phyloP scores from a whole-genome alignment of 768 basidiomycete species.

The Cyathus striatus region DNA sequence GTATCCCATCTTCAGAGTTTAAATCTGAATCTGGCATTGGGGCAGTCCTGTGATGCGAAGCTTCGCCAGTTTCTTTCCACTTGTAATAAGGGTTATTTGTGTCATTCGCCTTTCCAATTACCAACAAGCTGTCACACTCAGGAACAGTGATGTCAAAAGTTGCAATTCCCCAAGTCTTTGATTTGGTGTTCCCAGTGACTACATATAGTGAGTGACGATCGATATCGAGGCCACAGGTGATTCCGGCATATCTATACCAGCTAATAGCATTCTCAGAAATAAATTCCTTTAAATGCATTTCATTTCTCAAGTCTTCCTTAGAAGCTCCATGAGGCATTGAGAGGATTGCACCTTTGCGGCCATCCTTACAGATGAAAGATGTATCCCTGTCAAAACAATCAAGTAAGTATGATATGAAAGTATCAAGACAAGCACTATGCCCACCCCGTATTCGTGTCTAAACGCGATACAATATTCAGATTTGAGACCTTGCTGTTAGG shows the following conservation, averaged over 20 bases:
- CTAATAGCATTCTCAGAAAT: background rate
- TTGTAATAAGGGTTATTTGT: background rate
- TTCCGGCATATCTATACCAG: constrained; percentile 1
- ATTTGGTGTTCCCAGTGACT: constrained; percentile 6
- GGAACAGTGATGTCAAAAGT: constrained; percentile 2
- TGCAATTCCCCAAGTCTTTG: constrained; percentile 4
- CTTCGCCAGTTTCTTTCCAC: background rate
- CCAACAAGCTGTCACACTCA: background rate
- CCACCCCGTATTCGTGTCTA: background rate
- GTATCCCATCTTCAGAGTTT: background rate
- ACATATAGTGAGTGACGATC: constrained; percentile 2
- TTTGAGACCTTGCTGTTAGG: background rate
- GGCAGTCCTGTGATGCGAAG: background rate
- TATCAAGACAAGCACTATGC: background rate
- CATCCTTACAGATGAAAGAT: background rate
- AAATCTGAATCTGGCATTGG: background rate
- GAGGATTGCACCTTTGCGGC: constrained; percentile 5
- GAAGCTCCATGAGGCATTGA: constrained; percentile 8
- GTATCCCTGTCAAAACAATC: constrained; percentile 1
- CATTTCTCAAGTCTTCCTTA: constrained; percentile 3
- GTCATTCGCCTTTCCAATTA: background rate
- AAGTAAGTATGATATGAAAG: constrained; percentile 1
- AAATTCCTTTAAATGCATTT: background rate
- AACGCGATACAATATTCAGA: background rate
- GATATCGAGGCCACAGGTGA: background rate